Base-by-base conservation (phyloP, 2,329 filamentous ascomycete species). In the Aspergillus intermedius region DNA sequence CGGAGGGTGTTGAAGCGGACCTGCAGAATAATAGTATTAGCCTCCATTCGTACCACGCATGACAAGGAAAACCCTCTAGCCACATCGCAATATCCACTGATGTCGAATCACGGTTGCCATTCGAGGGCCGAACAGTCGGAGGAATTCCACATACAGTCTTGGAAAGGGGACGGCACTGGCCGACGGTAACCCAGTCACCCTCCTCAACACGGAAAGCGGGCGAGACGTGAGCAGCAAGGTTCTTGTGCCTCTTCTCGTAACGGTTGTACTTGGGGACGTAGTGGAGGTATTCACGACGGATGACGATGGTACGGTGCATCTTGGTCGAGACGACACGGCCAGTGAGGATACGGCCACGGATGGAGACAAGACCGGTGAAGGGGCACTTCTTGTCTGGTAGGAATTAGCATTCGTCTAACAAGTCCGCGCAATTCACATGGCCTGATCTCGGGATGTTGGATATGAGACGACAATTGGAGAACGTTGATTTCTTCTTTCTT, bases 241-340 rank as follows among this genome's bases (percentile, higher is more conserved):
- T 98, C 87, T 96, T 96, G 88, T 98, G 93, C 77, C 93, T 85
- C 87, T 96, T 97, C 89, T 98, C 94, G 79, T 98, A 98, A 86
- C 93, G 88, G 75, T 88, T 83, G 86, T 98, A 98, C 83, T 98
- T 98, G 77, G 91, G 91, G 74, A 98, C 87, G 81, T 88, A 98
- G 83, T 98, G 93, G 58, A 98, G 89, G 84, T 98, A 98, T 84
- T 98, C 93, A 78, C 93, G 87, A 77, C 93, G 93, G 83, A 98
- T 94, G 80, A 98, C 87, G 75, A 97, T 80, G 70, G 93, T 98
- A 79, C 93, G 88, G 88, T 98, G 93, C 93, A 98, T 98, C 88
- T 98, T 98, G 79, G 93, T 98, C 69, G 91, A 97, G 73, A 97
- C 87, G 72, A 98, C 93, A 74, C 90, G 96, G 72, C 93, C 93